Evolutionary conservation across 2,329 filamentous ascomycete genomes (phyloP).

Genomic region (Triangularia verruculosa): DNA sequence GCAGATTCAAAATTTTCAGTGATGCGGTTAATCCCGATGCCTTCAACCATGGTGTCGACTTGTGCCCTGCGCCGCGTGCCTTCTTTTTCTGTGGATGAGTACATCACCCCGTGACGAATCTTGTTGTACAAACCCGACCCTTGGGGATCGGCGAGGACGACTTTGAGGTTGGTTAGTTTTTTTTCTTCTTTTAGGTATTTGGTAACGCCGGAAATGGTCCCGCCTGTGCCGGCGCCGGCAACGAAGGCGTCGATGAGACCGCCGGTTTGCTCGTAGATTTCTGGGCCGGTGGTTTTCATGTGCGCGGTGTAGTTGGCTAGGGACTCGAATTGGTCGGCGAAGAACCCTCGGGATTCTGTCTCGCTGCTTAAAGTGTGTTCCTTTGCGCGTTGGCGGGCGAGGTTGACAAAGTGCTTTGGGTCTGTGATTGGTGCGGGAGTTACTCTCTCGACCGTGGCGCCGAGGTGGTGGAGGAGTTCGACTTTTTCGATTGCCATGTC

Average conservation of each 20-base stretch:
- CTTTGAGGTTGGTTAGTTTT: constrained; percentile 54
- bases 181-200: constrained; percentile 72
- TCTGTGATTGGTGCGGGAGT: constrained; percentile 91
- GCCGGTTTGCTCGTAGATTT: constrained; percentile 77
- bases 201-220: constrained; percentile 85
- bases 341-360: constrained; percentile 74
- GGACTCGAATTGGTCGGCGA: constrained; percentile 95
- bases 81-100: constrained; percentile 81
- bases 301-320: constrained; percentile 86
- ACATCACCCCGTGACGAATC: constrained; percentile 93
- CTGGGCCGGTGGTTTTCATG: constrained; percentile 77
- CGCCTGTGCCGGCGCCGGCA: constrained; percentile 89
- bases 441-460: constrained; percentile 89
- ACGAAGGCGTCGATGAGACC: constrained; percentile 82
- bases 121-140: constrained; percentile 92
- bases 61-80: constrained; percentile 86
- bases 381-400: constrained; percentile 70
- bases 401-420: constrained; percentile 89
- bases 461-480: constrained; percentile 81
- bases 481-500: constrained; percentile 89
- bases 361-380: constrained; percentile 62
- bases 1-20: constrained; percentile 91
- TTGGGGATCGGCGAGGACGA: constrained; percentile 90
- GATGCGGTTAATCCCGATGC: constrained; percentile 91
- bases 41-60: constrained; percentile 94